A percentile compares a stretch with the other conserved stretches of the same genome.
Evolutionary conservation across 2,329 filamentous ascomycete species (phyloP).

Genomic region (Zymoseptoria pseudotritici): DNA sequence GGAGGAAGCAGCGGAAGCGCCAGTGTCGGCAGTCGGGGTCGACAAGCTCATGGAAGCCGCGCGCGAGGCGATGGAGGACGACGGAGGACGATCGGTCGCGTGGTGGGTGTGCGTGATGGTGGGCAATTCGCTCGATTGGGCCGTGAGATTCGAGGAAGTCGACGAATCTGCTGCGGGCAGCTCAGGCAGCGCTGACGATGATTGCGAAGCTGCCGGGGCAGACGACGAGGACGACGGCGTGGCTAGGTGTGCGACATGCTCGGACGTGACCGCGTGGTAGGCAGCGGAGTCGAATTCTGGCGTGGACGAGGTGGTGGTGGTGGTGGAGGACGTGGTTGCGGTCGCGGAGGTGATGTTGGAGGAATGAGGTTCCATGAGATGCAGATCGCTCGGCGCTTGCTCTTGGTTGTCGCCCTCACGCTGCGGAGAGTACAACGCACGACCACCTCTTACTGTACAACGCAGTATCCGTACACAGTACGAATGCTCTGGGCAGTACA

Average conservation of each 20-base stretch:
- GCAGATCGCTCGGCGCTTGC: background rate
- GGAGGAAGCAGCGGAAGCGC: background rate
- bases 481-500: background rate
- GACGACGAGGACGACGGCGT: background rate
- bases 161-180: background rate
- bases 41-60: slow-evolving; percentile 17
- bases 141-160: background rate
- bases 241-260: background rate
- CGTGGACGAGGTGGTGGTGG: background rate
- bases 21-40: slow-evolving; percentile 5
- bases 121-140: background rate
- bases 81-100: background rate
- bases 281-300: background rate
- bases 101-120: background rate
- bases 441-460: background rate
- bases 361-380: background rate
- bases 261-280: background rate
- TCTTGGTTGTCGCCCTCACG: background rate
- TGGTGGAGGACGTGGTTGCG: background rate
- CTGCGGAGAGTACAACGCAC: background rate
- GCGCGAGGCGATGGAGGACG: slow-evolving; percentile 15
- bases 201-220: background rate
- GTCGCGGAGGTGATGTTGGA: background rate
- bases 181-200: background rate
- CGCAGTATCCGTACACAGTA: background rate